Evolutionary conservation across 2,329 filamentous ascomycete genomes (phyloP), one percentile per base, ranked within the genome.

Genomic region (Microcyclosporella mali): DNA sequence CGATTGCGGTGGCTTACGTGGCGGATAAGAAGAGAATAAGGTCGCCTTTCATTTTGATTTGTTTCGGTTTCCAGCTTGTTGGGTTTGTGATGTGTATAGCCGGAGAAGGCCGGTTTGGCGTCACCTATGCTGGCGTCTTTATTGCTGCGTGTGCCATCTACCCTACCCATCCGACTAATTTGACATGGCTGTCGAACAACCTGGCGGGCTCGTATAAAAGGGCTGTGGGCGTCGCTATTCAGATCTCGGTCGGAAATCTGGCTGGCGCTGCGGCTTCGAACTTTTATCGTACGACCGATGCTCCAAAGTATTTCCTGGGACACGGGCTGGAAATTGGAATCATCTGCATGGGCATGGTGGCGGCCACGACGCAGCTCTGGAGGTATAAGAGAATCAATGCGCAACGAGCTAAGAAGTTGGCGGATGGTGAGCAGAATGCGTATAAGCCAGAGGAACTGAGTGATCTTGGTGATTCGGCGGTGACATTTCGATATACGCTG

Each of bases 261-360:
- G 61, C 58, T 1, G 69, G 69, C 14, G 53, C 81, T 1, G 83
- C 85, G 75, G 79, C 81, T 0, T 81, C 79, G 4, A 86, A 86
- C 55, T 85, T 86, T 54, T 87, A 86, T 54, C 73, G 81, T 9
- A 45, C 60, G 0, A 55, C 64, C 37, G 73, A 77, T 49, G 61
- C 65, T 1, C 74, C 74, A 0, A 64, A 66, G 15, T 78, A 75
- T 45, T 61, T 68, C 3, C 66, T 75, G 2, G 74, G 73, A 0
- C 73, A 77, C 51, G 64, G 68, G 2, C 58, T 76, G 10, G 73
- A 75, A 39, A 67, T 77, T 11, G 72, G 63, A 0, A 75, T 77
- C 37, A 68, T 73, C 16, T 56, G 63, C 2, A 61, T 65, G 2
- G 73, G 73, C 10, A 65, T 75, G 16, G 47, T 70, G 25, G 70